Conservation (phyloP, 495 filamentous ascomycete species). For the Xylaria castorea region DNA sequence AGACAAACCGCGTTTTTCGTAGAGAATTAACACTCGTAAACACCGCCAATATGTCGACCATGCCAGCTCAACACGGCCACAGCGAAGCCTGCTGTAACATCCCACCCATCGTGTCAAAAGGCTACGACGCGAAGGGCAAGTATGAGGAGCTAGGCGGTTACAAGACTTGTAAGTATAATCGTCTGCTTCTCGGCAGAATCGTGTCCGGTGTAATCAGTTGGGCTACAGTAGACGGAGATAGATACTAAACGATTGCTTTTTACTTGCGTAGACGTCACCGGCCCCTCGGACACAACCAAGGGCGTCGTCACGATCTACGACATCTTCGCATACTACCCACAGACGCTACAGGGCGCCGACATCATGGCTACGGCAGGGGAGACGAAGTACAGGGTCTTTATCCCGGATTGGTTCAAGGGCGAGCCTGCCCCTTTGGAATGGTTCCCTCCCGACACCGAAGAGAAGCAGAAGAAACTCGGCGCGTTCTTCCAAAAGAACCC, state of each 20-base stretch:
- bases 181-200: background rate
- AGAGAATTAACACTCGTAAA: conserved; percentile 17
- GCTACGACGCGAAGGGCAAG: conserved; percentile 69
- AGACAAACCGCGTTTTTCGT: background rate
- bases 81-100: conserved; percentile 76
- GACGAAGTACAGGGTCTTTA: conserved; percentile 62
- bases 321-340: conserved; percentile 76
- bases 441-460: conserved; percentile 79
- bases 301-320: conserved; percentile 71
- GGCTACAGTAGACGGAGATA: background rate
- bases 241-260: background rate
- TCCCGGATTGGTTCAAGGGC: conserved; percentile 74
- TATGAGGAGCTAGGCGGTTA: conserved; percentile 68
- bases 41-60: conserved; percentile 56
- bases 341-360: conserved; percentile 73
- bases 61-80: conserved; percentile 59
- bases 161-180: conserved; percentile 66
- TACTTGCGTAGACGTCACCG: conserved; percentile 61
- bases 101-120: conserved; percentile 67
- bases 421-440: conserved; percentile 60
- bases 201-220: background rate
- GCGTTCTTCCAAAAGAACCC: conserved; percentile 77
- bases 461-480: conserved; percentile 77
- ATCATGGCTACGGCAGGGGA: conserved; percentile 66
- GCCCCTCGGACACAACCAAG: conserved; percentile 61